Percentiles rank a stretch among this genome's conserved stretches.
Evolutionary conservation across 106 monocot species (phyloP).

Genomic region (Triglochin maritima): DNA sequence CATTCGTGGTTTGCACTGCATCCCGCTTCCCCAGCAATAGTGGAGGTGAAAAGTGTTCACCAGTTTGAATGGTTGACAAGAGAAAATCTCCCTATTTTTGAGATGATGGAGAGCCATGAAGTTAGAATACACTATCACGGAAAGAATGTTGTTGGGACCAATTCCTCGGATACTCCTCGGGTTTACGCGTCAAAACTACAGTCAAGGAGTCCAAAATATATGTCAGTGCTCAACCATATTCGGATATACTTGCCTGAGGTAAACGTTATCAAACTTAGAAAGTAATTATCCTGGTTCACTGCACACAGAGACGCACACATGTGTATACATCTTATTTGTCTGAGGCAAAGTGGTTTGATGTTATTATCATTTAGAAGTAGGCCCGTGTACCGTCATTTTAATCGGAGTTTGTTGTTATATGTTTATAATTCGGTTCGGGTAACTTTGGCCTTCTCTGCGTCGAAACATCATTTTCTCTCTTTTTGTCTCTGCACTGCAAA

Average conservation of each 20-base stretch:
- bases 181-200: conserved; percentile 71
- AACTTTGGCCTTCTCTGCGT: too few relatives aligned
- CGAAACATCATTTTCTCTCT: too few relatives aligned
- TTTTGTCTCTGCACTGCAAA: too few relatives aligned
- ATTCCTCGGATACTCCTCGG: conserved; percentile 46
- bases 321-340: too few relatives aligned
- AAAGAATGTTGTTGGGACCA: conserved; percentile 26
- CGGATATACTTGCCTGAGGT: conserved; percentile 94
- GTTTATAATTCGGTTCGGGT: too few relatives aligned
- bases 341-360: too few relatives aligned
- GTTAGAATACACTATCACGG: conserved; percentile 85
- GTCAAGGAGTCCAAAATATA: conserved; percentile 79
- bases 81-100: conserved; percentile 85
- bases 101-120: conserved; percentile 68
- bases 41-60: conserved; percentile 84
- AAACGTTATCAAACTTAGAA: neutral
- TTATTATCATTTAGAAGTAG: too few relatives aligned
- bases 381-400: too few relatives aligned
- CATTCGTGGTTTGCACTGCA: conserved; percentile 96
- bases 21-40: conserved; percentile 45
- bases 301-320: too few relatives aligned
- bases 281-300: too few relatives aligned
- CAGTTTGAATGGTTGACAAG: conserved; percentile 94
- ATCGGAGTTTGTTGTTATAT: too few relatives aligned
- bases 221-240: conserved; percentile 87